Evolutionary conservation across 495 filamentous ascomycete genomes (phyloP).

Genomic region (Cladorrhinum samala): DNA sequence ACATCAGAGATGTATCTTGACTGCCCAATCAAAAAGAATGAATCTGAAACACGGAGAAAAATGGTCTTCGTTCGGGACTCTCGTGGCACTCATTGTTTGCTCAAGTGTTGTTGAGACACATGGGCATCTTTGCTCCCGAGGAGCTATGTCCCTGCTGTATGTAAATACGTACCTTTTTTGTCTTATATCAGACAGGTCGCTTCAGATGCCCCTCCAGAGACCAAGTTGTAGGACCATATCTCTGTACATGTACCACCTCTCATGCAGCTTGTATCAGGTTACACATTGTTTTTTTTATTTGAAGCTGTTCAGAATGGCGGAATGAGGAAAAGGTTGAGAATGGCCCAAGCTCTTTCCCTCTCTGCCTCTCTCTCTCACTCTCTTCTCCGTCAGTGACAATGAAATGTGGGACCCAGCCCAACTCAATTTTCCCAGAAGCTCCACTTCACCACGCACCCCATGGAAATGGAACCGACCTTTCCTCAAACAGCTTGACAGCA

Average conservation of each 20-base stretch:
- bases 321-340: background rate
- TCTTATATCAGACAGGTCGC: background rate
- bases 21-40: conserved; percentile 25
- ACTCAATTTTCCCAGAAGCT: background rate
- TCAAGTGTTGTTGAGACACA: background rate
- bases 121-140: background rate
- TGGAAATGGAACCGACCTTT: background rate
- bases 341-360: conserved; percentile 1
- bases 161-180: background rate
- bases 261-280: no score
- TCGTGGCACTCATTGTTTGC: background rate
- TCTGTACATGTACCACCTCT: no score
- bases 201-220: background rate
- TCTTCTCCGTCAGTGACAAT: no score
- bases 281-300: no score
- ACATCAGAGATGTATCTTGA: conserved; percentile 1
- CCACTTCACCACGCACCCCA: conserved; percentile 3
- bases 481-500: background rate
- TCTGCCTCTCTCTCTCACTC: background rate
- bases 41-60: conserved; percentile 41
- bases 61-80: conserved; percentile 14
- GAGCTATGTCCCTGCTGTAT: background rate
- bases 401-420: background rate
- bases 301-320: background rate
- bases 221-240: background rate